Evolutionary conservation across 805 yeast genomes (phyloP).

Genomic region (Hermanozyma aechmeae): DNA sequence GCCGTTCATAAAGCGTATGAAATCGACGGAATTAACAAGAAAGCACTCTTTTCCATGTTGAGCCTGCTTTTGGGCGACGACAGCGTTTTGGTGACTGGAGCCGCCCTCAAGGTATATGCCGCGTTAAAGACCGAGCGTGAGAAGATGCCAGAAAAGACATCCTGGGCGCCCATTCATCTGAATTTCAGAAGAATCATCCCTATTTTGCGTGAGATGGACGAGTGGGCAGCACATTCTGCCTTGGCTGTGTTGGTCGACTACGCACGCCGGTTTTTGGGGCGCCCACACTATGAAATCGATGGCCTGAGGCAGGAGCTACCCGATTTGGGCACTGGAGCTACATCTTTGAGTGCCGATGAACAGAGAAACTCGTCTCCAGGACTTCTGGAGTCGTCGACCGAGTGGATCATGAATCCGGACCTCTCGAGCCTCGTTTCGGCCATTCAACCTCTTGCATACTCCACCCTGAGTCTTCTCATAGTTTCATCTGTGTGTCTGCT

Average conservation of each 20-base stretch:
- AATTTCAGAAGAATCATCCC: constrained; percentile 52
- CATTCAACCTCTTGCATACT: too few species aligned
- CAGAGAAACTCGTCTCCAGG: too few species aligned
- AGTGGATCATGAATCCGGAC: too few species aligned
- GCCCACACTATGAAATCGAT: too few species aligned
- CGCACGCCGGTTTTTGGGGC: constrained; percentile 47
- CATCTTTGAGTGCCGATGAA: too few species aligned
- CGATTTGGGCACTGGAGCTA: too few species aligned
- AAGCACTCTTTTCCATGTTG: constrained; percentile 43
- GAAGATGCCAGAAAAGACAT: constrained; percentile 19
- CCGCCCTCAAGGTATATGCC: constrained; percentile 52
- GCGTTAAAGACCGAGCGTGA: constrained; percentile 23
- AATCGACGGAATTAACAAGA: constrained; percentile 30
- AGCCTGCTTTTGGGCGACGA: constrained; percentile 53
- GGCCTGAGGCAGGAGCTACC: too few species aligned
- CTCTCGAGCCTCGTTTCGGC: too few species aligned
- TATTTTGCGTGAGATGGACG: constrained; percentile 46
- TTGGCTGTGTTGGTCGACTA: constrained; percentile 63
- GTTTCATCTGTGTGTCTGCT: too few species aligned
- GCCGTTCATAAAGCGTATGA: constrained; percentile 52
- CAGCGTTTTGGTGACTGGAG: constrained; percentile 57
- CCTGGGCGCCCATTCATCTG: constrained; percentile 60
- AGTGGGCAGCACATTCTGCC: constrained; percentile 56
- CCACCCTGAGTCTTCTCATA: too few species aligned
- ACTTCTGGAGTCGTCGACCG: too few species aligned